phyloP scores from a whole-genome alignment of 2,329 filamentous ascomycete species.

The Claviceps sp. region DNA sequence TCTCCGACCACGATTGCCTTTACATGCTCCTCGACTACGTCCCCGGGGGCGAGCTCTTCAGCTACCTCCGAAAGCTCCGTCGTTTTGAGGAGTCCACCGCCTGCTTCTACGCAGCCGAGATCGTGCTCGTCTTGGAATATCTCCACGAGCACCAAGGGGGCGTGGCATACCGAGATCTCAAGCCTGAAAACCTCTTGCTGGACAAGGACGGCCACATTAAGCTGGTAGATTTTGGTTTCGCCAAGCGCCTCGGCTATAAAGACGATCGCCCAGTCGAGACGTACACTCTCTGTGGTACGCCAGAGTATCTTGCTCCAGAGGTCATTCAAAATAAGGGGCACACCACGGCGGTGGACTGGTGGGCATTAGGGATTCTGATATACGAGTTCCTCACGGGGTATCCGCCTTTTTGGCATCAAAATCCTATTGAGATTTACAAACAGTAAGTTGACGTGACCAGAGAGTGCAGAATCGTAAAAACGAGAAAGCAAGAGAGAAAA shows the following conservation, averaged over 20 bases:
- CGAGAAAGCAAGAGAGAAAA: too few species aligned
- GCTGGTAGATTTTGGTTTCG: slow-evolving; percentile 75
- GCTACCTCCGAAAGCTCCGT: slow-evolving; percentile 62
- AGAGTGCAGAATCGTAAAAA: neutral
- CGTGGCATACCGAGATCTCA: slow-evolving; percentile 69
- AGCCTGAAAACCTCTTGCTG: slow-evolving; percentile 70
- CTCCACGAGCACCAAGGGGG: slow-evolving; percentile 66
- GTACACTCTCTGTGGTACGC: slow-evolving; percentile 72
- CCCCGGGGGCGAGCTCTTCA: slow-evolving; percentile 74
- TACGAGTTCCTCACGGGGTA: slow-evolving; percentile 79
- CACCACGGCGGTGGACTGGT: slow-evolving; percentile 71
- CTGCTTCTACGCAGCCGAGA: slow-evolving; percentile 74
- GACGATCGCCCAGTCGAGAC: slow-evolving; percentile 48
- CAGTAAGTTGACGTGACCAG: slow-evolving; percentile 34
- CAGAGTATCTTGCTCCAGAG: slow-evolving; percentile 73
- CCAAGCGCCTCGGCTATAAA: slow-evolving; percentile 55
- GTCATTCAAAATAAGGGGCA: slow-evolving; percentile 74
- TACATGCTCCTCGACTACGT: slow-evolving; percentile 79
- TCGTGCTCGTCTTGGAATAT: slow-evolving; percentile 68
- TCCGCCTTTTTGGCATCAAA: slow-evolving; percentile 77
- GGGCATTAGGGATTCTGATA: slow-evolving; percentile 71
- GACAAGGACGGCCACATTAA: slow-evolving; percentile 69
- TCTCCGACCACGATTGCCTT: slow-evolving; percentile 64
- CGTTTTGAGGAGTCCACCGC: slow-evolving; percentile 68
- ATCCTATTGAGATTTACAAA: slow-evolving; percentile 78